Percentiles rank a stretch among this genome's conserved stretches.
Evolutionary conservation across 176 grass and related monocot species (phyloP).

Genomic region (Hordeum vulgare): DNA sequence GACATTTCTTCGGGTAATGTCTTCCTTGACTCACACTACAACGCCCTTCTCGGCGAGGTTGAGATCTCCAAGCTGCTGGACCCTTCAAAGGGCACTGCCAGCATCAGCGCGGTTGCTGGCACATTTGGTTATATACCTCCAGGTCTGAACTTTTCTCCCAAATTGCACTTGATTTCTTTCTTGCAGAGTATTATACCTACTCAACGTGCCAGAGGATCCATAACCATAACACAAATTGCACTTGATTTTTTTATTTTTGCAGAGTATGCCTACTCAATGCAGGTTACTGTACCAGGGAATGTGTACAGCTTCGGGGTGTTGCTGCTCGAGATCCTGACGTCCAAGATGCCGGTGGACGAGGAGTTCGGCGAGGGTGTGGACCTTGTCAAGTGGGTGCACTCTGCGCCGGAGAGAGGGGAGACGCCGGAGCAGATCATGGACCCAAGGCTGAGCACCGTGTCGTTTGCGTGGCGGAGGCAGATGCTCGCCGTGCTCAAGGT

Average conservation of each 20-base stretch:
- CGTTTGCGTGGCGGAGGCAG: conserved; percentile 87
- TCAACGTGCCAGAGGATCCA: conserved; percentile 32
- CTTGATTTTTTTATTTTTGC: conserved; percentile 29
- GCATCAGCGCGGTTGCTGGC: conserved; percentile 85
- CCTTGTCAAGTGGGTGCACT: conserved; percentile 91
- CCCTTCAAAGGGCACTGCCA: conserved; percentile 85
- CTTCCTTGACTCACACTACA: conserved; percentile 61
- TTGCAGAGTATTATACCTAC: conserved; percentile 96
- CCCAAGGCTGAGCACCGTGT: conserved; percentile 69
- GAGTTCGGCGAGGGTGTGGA: conserved; percentile 81
- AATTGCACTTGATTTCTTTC: conserved; percentile 13
- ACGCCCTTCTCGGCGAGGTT: conserved; percentile 69
- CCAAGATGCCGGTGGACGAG: conserved; percentile 73
- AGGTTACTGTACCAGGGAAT: conserved; percentile 82
- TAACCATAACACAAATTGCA: not conserved
- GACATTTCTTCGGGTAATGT: conserved; percentile 85
- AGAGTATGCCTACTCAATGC: conserved; percentile 99
- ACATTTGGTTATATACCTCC: conserved; percentile 98
- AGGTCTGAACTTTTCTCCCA: conserved; percentile 30
- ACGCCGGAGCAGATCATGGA: conserved; percentile 96
- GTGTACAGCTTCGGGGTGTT: conserved; percentile 96
- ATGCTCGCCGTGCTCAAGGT: conserved; percentile 87
- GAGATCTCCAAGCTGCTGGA: conserved; percentile 95
- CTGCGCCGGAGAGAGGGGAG: conserved; percentile 51
- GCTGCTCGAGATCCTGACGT: conserved; percentile 85